These are phyloP conservation scores for Hyaloperonospora arabidopsidis DNA, from an alignment of 352 stramenopile genomes.

Conservation along the genomic window DNA sequence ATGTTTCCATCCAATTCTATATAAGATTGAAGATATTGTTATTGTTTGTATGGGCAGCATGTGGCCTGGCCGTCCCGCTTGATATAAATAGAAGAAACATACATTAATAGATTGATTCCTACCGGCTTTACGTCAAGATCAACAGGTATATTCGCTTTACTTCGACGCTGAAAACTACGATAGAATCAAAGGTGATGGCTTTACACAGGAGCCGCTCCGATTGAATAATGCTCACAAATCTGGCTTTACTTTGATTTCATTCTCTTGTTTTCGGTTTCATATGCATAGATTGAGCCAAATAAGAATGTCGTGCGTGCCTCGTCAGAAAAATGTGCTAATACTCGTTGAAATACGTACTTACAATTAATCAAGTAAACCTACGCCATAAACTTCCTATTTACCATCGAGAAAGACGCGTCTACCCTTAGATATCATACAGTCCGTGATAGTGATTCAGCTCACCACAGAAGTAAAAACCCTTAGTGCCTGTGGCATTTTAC, in stretches of 20 bases:
- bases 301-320: no score
- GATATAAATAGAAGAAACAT: no score
- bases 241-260: slow-evolving; percentile 1
- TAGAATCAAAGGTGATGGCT: slow-evolving; percentile 48
- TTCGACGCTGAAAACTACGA: no score
- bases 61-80: no score
- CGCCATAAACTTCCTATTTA: slow-evolving; percentile 88
- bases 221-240: slow-evolving; percentile 6
- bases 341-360: no score
- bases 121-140: no score
- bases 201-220: slow-evolving; percentile 42
- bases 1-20: slow-evolving; percentile 1
- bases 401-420: slow-evolving; percentile 91
- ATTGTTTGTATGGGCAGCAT: no score
- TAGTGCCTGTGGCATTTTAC: slow-evolving; percentile 73
- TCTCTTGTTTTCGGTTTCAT: slow-evolving; percentile 3
- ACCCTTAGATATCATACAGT: slow-evolving; percentile 96
- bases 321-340: no score
- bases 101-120: no score
- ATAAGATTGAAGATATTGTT: slow-evolving; percentile 29
- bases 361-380: slow-evolving; percentile 76
- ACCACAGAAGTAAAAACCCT: slow-evolving; percentile 97
- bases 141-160: no score
- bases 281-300: slow-evolving; percentile 5
- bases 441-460: slow-evolving; percentile 97